Conservation (phyloP, 2,329 filamentous ascomycete genomes). For the Calycina herbarum region DNA sequence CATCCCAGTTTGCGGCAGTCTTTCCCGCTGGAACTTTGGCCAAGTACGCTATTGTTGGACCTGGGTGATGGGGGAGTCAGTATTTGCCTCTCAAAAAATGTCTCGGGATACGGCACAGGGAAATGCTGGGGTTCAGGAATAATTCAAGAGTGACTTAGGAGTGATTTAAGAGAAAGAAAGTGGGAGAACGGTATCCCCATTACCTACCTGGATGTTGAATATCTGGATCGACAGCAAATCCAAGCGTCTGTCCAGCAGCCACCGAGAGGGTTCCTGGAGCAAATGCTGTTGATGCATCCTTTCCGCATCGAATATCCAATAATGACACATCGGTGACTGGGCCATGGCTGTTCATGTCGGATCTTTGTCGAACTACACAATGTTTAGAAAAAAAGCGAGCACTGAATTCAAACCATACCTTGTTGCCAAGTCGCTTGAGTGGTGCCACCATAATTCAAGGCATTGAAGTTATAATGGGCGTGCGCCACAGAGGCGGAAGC, state of each 20-base stretch:
- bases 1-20: slow-evolving; percentile 21
- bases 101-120: too few relatives aligned
- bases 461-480: slow-evolving; percentile 15
- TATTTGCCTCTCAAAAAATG: too few relatives aligned
- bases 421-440: slow-evolving; percentile 12
- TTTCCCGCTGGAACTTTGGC: slow-evolving; percentile 22
- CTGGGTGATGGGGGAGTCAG: background rate
- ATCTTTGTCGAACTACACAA: background rate
- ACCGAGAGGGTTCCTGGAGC: background rate
- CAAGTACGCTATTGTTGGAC: slow-evolving; percentile 11
- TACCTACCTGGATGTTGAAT: slow-evolving; percentile 38
- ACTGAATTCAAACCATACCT: background rate
- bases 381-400: background rate
- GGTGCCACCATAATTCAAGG: slow-evolving; percentile 13
- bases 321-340: background rate
- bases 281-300: background rate
- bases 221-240: slow-evolving; percentile 37
- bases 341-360: background rate
- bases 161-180: too few relatives aligned
- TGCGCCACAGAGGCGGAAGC: slow-evolving; percentile 13
- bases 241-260: slow-evolving; percentile 1
- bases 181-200: too few relatives aligned
- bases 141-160: too few relatives aligned
- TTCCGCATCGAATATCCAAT: background rate
- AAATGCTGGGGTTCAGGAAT: too few relatives aligned